phyloP scores from a whole-genome alignment of 192 early-diverging fungal species.

The Hyaloraphidium curvatum region DNA sequence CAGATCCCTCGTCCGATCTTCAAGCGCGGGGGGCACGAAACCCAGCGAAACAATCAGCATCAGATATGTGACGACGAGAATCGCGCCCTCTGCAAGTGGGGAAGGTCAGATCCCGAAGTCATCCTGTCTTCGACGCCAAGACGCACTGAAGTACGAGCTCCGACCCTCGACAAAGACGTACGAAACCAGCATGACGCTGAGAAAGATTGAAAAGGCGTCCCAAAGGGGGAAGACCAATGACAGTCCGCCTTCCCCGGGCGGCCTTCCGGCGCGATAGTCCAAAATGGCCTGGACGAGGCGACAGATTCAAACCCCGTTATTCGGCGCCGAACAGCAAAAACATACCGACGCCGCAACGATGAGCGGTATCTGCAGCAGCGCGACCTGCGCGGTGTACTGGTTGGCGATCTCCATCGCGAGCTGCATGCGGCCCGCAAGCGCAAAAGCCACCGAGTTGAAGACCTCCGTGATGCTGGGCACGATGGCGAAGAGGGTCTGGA shows the following conservation, averaged over 20 bases:
- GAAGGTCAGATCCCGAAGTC: no score
- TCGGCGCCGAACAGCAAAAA: constrained; percentile 20
- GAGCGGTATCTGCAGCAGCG: constrained; percentile 83
- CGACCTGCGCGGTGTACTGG: constrained; percentile 86
- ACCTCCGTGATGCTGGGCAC: constrained; percentile 96
- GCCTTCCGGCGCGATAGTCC: neutral
- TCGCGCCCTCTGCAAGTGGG: constrained; percentile 86
- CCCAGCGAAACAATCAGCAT: constrained; percentile 64
- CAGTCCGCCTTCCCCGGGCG: constrained; percentile 15
- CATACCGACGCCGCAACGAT: constrained; percentile 59
- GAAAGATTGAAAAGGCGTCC: constrained; percentile 40
- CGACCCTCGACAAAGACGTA: neutral
- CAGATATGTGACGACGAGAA: constrained; percentile 67
- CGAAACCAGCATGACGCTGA: constrained; percentile 25
- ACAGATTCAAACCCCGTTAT: constrained; percentile 2
- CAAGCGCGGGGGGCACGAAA: constrained; percentile 44
- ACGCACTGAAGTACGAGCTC: neutral
- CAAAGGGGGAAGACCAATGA: constrained; percentile 51
- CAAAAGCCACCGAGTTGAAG: constrained; percentile 85
- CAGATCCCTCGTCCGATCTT: no score
- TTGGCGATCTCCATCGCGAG: constrained; percentile 84
- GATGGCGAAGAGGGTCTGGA: constrained; percentile 75
- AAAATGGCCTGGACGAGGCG: constrained; percentile 13
- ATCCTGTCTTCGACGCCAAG: constrained; percentile 40
- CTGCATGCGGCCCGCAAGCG: constrained; percentile 58